phyloP scores from a whole-genome alignment of 371 early-diverging fungal species.

The Racocetra persica region DNA sequence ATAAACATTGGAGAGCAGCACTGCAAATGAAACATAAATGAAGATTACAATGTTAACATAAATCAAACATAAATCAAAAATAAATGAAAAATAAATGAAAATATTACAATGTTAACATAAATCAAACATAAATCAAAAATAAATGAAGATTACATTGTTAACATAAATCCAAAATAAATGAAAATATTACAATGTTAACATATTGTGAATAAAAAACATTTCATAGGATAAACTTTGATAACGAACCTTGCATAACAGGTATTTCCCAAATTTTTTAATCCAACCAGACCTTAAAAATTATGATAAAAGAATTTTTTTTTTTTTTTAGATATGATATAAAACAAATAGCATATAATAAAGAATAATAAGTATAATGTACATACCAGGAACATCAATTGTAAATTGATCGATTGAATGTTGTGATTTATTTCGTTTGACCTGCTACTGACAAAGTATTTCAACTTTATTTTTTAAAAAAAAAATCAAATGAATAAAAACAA shows the following conservation, averaged over 20 bases:
- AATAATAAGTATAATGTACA: constrained; percentile 26
- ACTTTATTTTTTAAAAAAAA: not conserved
- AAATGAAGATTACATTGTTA: no score
- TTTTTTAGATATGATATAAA: not conserved
- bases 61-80: no score
- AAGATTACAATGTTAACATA: not conserved
- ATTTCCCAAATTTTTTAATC: constrained; percentile 64
- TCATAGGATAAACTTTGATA: not conserved
- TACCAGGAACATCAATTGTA: constrained; percentile 50
- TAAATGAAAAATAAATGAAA: no score
- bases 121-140: no score
- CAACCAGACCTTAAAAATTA: constrained; percentile 48
- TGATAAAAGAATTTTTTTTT: not conserved
- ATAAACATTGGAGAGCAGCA: constrained; percentile 60
- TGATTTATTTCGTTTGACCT: constrained; percentile 52
- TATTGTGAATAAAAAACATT: not conserved
- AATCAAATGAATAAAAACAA: not conserved
- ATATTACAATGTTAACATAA: no score
- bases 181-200: no score
- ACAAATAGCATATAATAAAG: not conserved
- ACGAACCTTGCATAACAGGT: constrained; percentile 58
- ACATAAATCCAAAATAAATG: no score
- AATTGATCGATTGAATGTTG: constrained; percentile 46
- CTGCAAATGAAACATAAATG: not conserved
- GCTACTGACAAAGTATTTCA: constrained; percentile 44